Percentiles rank a stretch among this genome's conserved stretches.
These are phyloP conservation scores for Talaromyces sp. DNA, from an alignment of 2,329 filamentous ascomycete genomes.

Conservation along the genomic window DNA sequence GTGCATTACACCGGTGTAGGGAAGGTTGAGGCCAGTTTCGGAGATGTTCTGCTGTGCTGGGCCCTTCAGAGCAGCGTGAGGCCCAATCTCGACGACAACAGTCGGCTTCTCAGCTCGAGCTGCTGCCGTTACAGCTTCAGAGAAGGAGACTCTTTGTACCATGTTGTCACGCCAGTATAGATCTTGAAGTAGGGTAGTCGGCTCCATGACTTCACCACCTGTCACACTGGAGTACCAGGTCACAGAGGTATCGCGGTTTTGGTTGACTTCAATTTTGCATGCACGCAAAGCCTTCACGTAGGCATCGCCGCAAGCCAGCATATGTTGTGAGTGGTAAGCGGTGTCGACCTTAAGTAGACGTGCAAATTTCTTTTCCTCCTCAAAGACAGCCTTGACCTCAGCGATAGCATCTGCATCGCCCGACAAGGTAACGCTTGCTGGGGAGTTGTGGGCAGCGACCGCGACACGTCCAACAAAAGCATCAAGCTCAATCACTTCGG, in stretches of 20 bases:
- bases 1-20: background rate
- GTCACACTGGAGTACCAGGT: background rate
- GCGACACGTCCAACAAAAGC: no score
- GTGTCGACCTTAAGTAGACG: conserved; percentile 41
- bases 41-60: background rate
- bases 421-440: conserved; percentile 46
- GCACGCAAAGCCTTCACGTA: no score
- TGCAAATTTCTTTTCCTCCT: conserved; percentile 39
- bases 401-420: conserved; percentile 42
- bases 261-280: no score
- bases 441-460: conserved; percentile 42
- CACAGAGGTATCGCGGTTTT: no score
- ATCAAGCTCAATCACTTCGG: background rate
- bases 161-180: no score
- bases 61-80: no score
- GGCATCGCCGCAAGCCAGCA: conserved; percentile 24
- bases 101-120: no score
- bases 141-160: no score
- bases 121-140: no score
- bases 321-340: conserved; percentile 48
- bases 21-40: background rate
- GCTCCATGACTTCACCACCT: background rate
- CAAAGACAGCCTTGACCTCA: conserved; percentile 27
- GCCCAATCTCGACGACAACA: no score
- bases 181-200: background rate